These are phyloP conservation scores for Cephaloascus fragrans DNA, from an alignment of 805 yeast genomes.

Conservation along the genomic window DNA sequence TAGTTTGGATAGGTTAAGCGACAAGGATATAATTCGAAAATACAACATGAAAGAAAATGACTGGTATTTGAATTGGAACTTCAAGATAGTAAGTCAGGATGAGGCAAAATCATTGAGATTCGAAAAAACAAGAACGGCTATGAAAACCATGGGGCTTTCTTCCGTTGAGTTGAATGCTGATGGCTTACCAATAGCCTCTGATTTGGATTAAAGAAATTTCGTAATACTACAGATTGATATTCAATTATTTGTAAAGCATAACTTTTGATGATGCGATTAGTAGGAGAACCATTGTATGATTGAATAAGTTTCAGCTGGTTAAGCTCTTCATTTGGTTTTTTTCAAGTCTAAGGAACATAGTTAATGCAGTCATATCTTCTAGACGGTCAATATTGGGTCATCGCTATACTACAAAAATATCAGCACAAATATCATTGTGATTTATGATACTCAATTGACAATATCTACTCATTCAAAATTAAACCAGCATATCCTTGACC, in stretches of 20 bases:
- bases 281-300: no score
- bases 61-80: slow-evolving; percentile 13
- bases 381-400: no score
- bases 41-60: slow-evolving; percentile 9
- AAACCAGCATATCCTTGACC: slow-evolving; percentile 29
- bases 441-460: no score
- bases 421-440: no score
- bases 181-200: slow-evolving; percentile 11
- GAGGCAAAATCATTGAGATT: slow-evolving; percentile 5
- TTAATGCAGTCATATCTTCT: no score
- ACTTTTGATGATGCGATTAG: no score
- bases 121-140: slow-evolving; percentile 5
- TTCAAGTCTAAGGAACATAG: no score
- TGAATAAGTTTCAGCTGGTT: no score
- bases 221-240: no score
- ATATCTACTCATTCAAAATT: slow-evolving; percentile 14
- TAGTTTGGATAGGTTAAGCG: slow-evolving; percentile 7
- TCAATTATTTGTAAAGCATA: no score
- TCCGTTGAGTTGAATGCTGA: slow-evolving; percentile 6
- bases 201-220: slow-evolving; percentile 7
- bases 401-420: no score
- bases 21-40: slow-evolving; percentile 4
- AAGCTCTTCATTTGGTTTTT: no score
- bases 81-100: slow-evolving; percentile 7
- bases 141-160: slow-evolving; percentile 4